These are phyloP conservation scores for Rhizopus sp. DNA, from an alignment of 371 early-diverging fungal species.

Conservation along the genomic window DNA sequence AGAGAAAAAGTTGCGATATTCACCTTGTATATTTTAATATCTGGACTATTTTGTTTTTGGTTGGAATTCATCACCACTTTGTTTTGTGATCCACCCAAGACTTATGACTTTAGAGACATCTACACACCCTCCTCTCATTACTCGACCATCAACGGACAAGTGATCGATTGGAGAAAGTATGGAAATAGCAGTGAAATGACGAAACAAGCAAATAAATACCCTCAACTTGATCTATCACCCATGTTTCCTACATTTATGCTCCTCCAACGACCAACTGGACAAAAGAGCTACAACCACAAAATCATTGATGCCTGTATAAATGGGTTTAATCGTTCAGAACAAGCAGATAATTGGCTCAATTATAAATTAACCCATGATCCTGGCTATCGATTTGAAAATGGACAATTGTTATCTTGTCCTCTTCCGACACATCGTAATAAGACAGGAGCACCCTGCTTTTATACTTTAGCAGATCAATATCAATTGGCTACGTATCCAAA, in stretches of 20 bases:
- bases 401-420: constrained; percentile 37
- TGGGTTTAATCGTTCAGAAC: constrained; percentile 22
- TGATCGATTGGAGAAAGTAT: constrained; percentile 34
- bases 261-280: constrained; percentile 21
- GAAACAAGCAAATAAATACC: constrained; percentile 29
- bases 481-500: constrained; percentile 18
- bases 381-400: constrained; percentile 30
- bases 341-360: constrained; percentile 48
- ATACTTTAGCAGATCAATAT: constrained; percentile 11
- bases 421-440: constrained; percentile 32
- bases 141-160: constrained; percentile 39
- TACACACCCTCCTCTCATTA: constrained; percentile 27
- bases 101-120: constrained; percentile 24
- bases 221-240: constrained; percentile 44
- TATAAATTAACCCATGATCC: constrained; percentile 36
- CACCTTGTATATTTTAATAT: constrained; percentile 23
- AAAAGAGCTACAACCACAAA: constrained; percentile 21
- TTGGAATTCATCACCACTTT: constrained; percentile 42
- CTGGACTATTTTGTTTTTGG: constrained; percentile 41
- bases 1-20: constrained; percentile 49
- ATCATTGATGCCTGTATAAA: constrained; percentile 38
- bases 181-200: constrained; percentile 28
- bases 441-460: constrained; percentile 47
- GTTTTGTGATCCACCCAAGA: constrained; percentile 43
- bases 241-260: constrained; percentile 47